Evolutionary conservation across 225 moss, liverwort and hornwort genomes (phyloP), one percentile per base, ranked within the genome.

Genomic region (Anthoceros angustus): DNA sequence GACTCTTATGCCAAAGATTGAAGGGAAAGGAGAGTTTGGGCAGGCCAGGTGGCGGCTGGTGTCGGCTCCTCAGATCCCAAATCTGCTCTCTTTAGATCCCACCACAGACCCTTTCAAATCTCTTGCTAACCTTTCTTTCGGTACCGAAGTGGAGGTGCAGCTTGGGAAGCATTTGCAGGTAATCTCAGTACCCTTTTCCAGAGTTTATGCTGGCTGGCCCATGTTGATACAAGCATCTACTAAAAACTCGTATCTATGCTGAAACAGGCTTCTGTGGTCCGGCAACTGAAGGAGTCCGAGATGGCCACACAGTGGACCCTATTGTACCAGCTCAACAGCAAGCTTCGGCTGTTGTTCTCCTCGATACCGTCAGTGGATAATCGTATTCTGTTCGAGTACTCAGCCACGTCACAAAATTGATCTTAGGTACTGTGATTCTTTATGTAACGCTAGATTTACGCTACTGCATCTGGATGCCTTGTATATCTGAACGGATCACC

Each of bases 291-390:
- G 71, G 95, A 98, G 63, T 88, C 95, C 40, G 95, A 98, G 77
- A 92, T 98, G 95, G 91, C 95, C 32, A 92, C 91, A 4, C 92
- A 98, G 41, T 98, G 95, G 95, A 98, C 88, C 64, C 77, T 98
- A 63, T 78, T 91, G 43, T 98, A 98, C 72, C 95, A 98, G 71
- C 87, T 98, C 11, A 98, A 98, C 69, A 87, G 95, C 84, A 92
- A 98, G 82, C 73, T 98, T 18, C 81, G 95, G 42, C 69, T 98
- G 26, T 80, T 98, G 63, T 98, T 98, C 72, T 98, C 88, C 40
- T 98, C 95, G 61, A 87, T 98, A 66, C 95, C 95, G 50, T 86
- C 91, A 42, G 95, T 91, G 2, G 92, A 98, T 85, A 92, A 89
- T 65, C 87, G 95, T 12, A 64, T 98, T 72, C 81, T 98, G 61